Conservation (phyloP, 768 basidiomycete genomes). For the Tricholomella constricta region DNA sequence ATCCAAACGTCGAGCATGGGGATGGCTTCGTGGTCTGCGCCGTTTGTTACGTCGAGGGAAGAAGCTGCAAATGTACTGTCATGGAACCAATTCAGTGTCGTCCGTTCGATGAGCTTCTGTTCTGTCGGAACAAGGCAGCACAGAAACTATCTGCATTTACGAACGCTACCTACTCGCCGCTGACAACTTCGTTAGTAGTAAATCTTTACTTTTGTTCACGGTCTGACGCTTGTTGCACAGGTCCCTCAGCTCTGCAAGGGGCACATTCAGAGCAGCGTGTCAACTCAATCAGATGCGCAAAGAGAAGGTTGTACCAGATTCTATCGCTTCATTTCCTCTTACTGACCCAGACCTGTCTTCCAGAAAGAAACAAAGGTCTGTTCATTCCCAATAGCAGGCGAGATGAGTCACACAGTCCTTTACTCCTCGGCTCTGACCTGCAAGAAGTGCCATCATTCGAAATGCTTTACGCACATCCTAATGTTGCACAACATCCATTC, state of each 20-base stretch:
- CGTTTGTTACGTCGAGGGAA: slow-evolving; percentile 76
- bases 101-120: slow-evolving; percentile 47
- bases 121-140: slow-evolving; percentile 37
- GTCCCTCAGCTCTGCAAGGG: not conserved
- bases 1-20: slow-evolving; percentile 24
- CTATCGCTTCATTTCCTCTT: not conserved
- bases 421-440: slow-evolving; percentile 33
- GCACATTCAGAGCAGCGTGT: slow-evolving; percentile 32
- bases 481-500: slow-evolving; percentile 36
- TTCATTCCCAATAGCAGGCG: not conserved
- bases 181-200: slow-evolving; percentile 8
- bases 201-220: not conserved
- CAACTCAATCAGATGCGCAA: slow-evolving; percentile 24
- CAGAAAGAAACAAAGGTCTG: slow-evolving; percentile 17
- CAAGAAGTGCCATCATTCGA: slow-evolving; percentile 40
- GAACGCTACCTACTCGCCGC: not conserved
- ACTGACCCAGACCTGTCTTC: slow-evolving; percentile 1
- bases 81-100: slow-evolving; percentile 68
- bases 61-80: slow-evolving; percentile 60
- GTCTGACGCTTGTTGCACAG: slow-evolving; percentile 1
- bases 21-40: slow-evolving; percentile 62
- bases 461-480: slow-evolving; percentile 43
- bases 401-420: slow-evolving; percentile 21
- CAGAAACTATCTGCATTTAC: slow-evolving; percentile 10
- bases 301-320: slow-evolving; percentile 4